phyloP scores from a whole-genome alignment of 2,329 filamentous ascomycete genomes.

The Fusarium subglutinans region DNA sequence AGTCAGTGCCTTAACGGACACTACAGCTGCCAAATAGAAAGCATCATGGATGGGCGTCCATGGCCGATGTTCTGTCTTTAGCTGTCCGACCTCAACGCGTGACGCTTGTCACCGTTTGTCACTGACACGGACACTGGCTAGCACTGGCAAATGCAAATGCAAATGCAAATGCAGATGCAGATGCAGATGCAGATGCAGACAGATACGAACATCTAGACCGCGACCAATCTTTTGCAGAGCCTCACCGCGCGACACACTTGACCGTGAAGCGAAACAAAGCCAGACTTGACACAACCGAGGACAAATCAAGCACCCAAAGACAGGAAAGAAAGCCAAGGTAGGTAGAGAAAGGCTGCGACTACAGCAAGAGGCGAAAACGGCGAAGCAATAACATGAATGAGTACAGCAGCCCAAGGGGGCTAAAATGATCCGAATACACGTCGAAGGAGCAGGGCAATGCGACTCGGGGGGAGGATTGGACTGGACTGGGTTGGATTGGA shows the following conservation, averaged over 20 bases:
- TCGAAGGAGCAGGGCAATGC: slow-evolving; percentile 11
- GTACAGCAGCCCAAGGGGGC: neutral
- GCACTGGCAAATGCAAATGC: neutral
- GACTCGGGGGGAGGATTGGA: neutral
- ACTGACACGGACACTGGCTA: slow-evolving; percentile 16
- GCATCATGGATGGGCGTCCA: slow-evolving; percentile 17
- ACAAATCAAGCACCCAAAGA: neutral
- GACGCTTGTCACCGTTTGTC: slow-evolving; percentile 16
- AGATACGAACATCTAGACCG: slow-evolving; percentile 3
- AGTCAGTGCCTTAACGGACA: neutral
- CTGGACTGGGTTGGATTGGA: neutral
- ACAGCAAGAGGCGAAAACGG: neutral
- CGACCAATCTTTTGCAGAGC: slow-evolving; percentile 25
- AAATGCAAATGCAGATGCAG: neutral
- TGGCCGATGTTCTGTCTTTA: slow-evolving; percentile 9
- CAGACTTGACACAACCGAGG: slow-evolving; percentile 2
- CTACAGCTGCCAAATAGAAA: slow-evolving; percentile 10
- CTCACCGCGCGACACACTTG: slow-evolving; percentile 23
- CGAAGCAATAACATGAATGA: slow-evolving; percentile 10
- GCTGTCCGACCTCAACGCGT: slow-evolving; percentile 34
- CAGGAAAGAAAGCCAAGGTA: neutral
- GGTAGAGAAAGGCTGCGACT: neutral
- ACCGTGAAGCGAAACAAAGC: slow-evolving; percentile 11
- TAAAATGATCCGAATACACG: slow-evolving; percentile 15
- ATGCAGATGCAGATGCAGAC: neutral